Conservation (phyloP, 495 filamentous ascomycete genomes). For the Daldinia caldariorum region DNA sequence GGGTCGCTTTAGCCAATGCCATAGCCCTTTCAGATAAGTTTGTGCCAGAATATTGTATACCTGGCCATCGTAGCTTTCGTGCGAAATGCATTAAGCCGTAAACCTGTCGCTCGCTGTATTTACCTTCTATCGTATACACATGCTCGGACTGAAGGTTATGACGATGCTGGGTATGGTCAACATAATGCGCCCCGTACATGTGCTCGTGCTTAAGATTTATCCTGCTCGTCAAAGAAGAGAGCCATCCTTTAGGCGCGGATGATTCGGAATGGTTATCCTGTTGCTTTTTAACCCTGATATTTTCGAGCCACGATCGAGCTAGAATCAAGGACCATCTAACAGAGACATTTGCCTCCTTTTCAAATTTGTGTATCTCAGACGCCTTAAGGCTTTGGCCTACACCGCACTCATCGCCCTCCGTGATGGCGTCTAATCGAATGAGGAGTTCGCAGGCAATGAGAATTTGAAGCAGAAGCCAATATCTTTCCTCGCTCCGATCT, state of each 20-base stretch:
- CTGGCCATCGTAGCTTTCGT: constrained; percentile 65
- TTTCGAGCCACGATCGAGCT: constrained; percentile 79
- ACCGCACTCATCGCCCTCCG: constrained; percentile 64
- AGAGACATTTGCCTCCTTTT: constrained; percentile 70
- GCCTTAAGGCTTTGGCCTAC: constrained; percentile 58
- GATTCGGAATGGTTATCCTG: constrained; percentile 46
- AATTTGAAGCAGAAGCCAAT: constrained; percentile 83
- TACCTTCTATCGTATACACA: constrained; percentile 56
- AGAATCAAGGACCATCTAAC: constrained; percentile 84
- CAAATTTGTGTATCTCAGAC: constrained; percentile 70
- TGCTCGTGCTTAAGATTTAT: constrained; percentile 56
- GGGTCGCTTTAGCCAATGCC: constrained; percentile 50
- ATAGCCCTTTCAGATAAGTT: constrained; percentile 55
- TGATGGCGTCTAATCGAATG: constrained; percentile 76
- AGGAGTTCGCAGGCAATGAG: constrained; percentile 80
- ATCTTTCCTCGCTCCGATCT: constrained; percentile 65
- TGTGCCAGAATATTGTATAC: constrained; percentile 51
- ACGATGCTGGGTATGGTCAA: constrained; percentile 46
- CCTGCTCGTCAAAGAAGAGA: constrained; percentile 63
- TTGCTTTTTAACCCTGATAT: constrained; percentile 64
- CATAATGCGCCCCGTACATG: constrained; percentile 46
- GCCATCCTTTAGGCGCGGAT: constrained; percentile 58
- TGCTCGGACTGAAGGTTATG: constrained; percentile 47
- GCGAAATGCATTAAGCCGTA: constrained; percentile 68
- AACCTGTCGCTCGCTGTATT: constrained; percentile 62